Base-by-base conservation (phyloP, 2,329 filamentous ascomycete species). In the Epichloe bromicola region DNA sequence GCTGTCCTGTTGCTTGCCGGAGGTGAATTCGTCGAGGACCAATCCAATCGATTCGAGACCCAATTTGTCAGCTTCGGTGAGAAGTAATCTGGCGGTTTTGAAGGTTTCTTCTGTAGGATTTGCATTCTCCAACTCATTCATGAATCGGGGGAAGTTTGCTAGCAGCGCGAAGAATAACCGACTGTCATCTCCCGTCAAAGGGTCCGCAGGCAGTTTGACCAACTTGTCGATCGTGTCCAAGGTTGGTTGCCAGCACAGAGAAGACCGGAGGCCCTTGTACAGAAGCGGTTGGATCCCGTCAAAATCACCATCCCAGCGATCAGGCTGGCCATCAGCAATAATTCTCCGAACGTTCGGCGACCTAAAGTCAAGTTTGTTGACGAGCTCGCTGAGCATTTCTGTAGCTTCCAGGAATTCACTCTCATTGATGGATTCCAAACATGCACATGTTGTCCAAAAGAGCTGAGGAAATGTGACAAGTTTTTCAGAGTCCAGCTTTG, bases 401-500 rank as follows among this genome's bases (percentile, higher is more conserved):
- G 96, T 73, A 20, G 87, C 89, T 63, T 96, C 93, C 55, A 93
- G 78, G 56, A 95, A 98, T 62, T 98, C 93, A 20, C 85, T 80
- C 67, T 98, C 94, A 57, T 97, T 95, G 61, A 97, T 95, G 0
- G 93, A 97, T 61, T 97, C 90, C 19, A 98, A 72, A 63, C 93
- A 98, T 11, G 93, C 93, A 60, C 90, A 96, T 0, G 88, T 95
- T 0, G 91, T 95, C 94, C 94, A 98, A 67, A 98, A 97, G 1
- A 98, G 73, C 61, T 97, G 91, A 2, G 93, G 93, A 57, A 95
- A 96, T n/a, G 83, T 82, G 46, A 95, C 69, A 2, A 98, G 74
- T 63, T 90, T 85, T 38, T 85, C 79, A 0, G 85, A 76, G 19
- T 90, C 83, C 30, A 97, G 72, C 51, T 91, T 93, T 57, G 82